Conservation (phyloP, 768 basidiomycete species). For the Trametes punicea region DNA sequence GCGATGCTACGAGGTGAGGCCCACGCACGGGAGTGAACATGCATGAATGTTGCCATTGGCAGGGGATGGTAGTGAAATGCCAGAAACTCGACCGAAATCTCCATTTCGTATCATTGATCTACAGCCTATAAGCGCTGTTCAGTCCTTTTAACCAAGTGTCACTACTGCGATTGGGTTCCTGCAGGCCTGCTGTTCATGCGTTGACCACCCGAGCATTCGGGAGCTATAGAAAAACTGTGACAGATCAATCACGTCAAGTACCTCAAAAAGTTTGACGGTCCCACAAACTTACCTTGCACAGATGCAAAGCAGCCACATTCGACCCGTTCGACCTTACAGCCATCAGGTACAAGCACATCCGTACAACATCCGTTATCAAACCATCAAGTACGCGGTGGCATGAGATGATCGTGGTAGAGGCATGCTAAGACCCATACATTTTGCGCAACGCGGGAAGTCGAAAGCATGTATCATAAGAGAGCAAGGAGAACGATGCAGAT, state of each 20-base stretch:
- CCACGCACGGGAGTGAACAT: neutral
- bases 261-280: too few relatives aligned
- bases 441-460: constrained; percentile 25
- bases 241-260: too few relatives aligned
- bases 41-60: neutral
- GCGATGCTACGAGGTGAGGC: neutral
- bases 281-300: too few relatives aligned
- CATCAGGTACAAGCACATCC: neutral
- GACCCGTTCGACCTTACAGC: too few relatives aligned
- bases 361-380: neutral
- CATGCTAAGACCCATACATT: constrained; percentile 28
- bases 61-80: neutral
- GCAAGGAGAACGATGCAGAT: constrained; percentile 4
- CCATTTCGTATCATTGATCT: neutral
- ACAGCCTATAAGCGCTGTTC: neutral
- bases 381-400: constrained; percentile 10
- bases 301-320: too few relatives aligned
- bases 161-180: too few relatives aligned
- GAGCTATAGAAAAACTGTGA: too few relatives aligned
- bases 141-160: too few relatives aligned
- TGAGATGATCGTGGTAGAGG: constrained; percentile 15
- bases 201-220: too few relatives aligned
- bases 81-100: constrained; percentile 4
- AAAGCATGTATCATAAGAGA: constrained; percentile 27
- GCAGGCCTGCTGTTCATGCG: too few relatives aligned